phyloP scores from a whole-genome alignment of 1,284 basidiomycete genomes.

The Fomitopsis betulina region DNA sequence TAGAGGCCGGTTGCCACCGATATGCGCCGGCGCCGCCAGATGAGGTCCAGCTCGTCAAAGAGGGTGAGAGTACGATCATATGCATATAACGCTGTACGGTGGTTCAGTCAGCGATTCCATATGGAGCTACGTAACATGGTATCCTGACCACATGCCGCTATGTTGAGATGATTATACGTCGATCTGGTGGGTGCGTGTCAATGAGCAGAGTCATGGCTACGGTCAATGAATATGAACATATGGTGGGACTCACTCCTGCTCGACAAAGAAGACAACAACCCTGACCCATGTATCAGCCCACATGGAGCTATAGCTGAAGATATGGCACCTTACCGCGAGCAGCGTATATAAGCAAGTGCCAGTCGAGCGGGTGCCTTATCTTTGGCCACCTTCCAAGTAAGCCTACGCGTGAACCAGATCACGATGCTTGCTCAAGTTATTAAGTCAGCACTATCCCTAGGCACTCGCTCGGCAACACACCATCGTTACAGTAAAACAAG shows the following conservation, averaged over 20 bases:
- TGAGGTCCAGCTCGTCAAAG: background rate
- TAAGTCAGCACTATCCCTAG: too few species aligned
- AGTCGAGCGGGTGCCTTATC: too few species aligned
- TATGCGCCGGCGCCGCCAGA: background rate
- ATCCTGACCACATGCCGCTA: background rate
- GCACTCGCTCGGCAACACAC: too few species aligned
- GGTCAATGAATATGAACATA: background rate
- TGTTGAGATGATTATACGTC: background rate
- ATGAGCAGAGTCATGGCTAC: background rate
- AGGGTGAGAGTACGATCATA: background rate
- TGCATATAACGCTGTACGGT: background rate
- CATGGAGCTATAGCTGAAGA: too few species aligned
- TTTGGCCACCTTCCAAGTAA: too few species aligned
- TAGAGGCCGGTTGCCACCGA: background rate
- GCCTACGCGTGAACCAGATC: too few species aligned
- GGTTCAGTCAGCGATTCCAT: background rate
- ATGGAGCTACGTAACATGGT: background rate
- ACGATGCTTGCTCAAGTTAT: too few species aligned
- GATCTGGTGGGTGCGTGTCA: background rate
- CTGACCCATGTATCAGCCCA: too few species aligned
- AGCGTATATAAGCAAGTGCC: too few species aligned
- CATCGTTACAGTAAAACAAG: too few species aligned
- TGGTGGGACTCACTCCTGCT: background rate
- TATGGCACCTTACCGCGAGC: too few species aligned
- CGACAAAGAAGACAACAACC: too few species aligned